These are phyloP conservation scores for Termitomyces sp. DNA, from an alignment of 768 basidiomycete species.

Conservation along the genomic window DNA sequence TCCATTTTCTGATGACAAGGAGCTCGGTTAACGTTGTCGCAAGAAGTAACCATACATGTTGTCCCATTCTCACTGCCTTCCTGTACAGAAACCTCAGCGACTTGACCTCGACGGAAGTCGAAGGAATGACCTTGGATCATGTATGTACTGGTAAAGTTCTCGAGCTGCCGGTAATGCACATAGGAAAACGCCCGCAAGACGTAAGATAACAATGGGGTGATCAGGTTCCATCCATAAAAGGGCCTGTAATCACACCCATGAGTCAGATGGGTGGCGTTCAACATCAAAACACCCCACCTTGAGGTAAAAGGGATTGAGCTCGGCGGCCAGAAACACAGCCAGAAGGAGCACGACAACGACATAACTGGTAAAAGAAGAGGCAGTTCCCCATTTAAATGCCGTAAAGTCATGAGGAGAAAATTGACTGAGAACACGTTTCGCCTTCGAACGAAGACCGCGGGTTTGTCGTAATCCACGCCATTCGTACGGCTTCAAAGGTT, in stretches of 20 bases:
- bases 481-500: constrained; percentile 59
- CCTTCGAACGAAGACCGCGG: constrained; percentile 74
- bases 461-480: constrained; percentile 84
- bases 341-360: constrained; percentile 71
- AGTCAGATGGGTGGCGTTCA: constrained; percentile 1
- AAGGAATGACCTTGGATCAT: constrained; percentile 61
- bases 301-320: constrained; percentile 85
- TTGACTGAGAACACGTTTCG: constrained; percentile 74
- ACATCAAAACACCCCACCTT: constrained; percentile 46
- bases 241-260: constrained; percentile 29
- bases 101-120: not conserved
- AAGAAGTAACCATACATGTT: constrained; percentile 82
- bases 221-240: constrained; percentile 87
- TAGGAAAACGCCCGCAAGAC: constrained; percentile 73
- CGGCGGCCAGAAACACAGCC: constrained; percentile 77
- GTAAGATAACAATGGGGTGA: constrained; percentile 76
- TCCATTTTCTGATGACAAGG: constrained; percentile 81
- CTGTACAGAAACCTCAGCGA: constrained; percentile 30
- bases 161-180: constrained; percentile 85
- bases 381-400: constrained; percentile 84
- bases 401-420: constrained; percentile 89
- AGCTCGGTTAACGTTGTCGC: constrained; percentile 84
- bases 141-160: constrained; percentile 82
- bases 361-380: constrained; percentile 70
- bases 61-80: constrained; percentile 83